Conservation (phyloP, 169 alveolate genomes). For the Eimeria acervulina region DNA sequence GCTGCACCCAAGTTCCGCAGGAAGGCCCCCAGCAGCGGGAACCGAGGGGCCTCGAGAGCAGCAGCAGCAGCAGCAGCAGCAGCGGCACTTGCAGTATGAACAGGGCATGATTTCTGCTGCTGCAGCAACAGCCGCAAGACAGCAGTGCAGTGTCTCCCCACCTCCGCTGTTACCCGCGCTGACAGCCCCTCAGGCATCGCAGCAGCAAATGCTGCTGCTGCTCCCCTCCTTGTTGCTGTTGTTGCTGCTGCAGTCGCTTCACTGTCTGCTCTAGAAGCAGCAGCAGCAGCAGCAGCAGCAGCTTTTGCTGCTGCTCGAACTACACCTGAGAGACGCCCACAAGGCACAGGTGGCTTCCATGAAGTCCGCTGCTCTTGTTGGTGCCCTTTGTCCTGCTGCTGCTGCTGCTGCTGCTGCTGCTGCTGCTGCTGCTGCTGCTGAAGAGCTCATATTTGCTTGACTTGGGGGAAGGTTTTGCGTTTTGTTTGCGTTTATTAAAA, state of each 20-base stretch:
- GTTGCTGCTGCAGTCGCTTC: slow-evolving; percentile 24
- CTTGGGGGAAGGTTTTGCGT: too few species aligned
- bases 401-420: background rate
- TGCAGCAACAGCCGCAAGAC: slow-evolving; percentile 21
- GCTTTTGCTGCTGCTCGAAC: slow-evolving; percentile 13
- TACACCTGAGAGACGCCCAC: slow-evolving; percentile 8
- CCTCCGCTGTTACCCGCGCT: background rate
- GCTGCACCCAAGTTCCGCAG: background rate
- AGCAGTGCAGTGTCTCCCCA: slow-evolving; percentile 2
- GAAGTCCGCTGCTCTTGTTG: background rate
- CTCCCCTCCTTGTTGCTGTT: background rate
- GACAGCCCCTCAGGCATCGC: slow-evolving; percentile 10
- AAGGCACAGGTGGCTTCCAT: background rate
- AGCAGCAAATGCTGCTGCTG: slow-evolving; percentile 58
- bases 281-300: slow-evolving; percentile 13
- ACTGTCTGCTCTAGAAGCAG: background rate
- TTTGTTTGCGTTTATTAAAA: background rate
- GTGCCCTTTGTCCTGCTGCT: slow-evolving; percentile 33
- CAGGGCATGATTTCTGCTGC: slow-evolving; percentile 3
- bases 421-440: slow-evolving; percentile 38
- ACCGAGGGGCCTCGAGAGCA: slow-evolving; percentile 14
- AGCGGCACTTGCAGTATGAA: background rate
- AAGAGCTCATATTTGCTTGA: background rate
- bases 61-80: background rate
- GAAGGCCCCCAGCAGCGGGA: slow-evolving; percentile 35